These are phyloP conservation scores for Dianthus caryophyllus DNA, from an alignment of 148 eudicot genomes.

Conservation along the genomic window DNA sequence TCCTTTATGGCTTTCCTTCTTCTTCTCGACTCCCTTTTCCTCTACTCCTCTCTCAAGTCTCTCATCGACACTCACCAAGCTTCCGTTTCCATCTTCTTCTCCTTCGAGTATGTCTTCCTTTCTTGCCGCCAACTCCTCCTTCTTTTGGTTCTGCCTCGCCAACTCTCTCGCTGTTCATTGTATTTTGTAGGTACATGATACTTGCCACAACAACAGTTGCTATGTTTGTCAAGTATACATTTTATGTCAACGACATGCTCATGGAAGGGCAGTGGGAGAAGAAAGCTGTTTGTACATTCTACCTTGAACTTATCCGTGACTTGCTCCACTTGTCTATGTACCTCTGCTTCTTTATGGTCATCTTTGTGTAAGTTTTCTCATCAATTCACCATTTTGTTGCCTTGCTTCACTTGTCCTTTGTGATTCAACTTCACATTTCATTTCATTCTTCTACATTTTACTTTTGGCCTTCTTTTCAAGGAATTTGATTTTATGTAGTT, in stretches of 20 bases:
- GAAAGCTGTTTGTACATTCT: conserved; percentile 93
- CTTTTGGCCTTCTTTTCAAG: neutral
- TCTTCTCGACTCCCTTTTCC: conserved; percentile 63
- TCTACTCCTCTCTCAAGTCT: conserved; percentile 60
- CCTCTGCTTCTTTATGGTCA: conserved; percentile 91
- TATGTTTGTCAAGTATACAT: conserved; percentile 77
- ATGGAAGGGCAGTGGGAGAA: conserved; percentile 99
- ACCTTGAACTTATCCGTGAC: conserved; percentile 92
- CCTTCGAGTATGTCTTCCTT: conserved; percentile 78
- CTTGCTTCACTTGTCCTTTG: neutral
- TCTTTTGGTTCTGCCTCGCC: neutral
- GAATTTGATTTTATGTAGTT: neutral
- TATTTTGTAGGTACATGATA: conserved; percentile 79
- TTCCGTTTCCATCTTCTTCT: conserved; percentile 91
- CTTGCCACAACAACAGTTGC: conserved; percentile 89
- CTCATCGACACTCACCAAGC: conserved; percentile 79
- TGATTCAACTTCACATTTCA: neutral
- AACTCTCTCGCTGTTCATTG: neutral
- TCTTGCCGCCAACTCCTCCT: no score
- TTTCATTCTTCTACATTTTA: neutral
- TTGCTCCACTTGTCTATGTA: conserved; percentile 94
- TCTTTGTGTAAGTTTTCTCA: conserved; percentile 72
- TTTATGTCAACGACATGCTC: conserved; percentile 88
- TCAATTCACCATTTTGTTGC: conserved; percentile 3
- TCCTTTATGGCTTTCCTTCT: conserved; percentile 93